A percentile compares a stretch with the other conserved stretches of the same genome.
Evolutionary conservation across 306 rosid genomes (phyloP).

Genomic region (Quillaja saponaria): DNA sequence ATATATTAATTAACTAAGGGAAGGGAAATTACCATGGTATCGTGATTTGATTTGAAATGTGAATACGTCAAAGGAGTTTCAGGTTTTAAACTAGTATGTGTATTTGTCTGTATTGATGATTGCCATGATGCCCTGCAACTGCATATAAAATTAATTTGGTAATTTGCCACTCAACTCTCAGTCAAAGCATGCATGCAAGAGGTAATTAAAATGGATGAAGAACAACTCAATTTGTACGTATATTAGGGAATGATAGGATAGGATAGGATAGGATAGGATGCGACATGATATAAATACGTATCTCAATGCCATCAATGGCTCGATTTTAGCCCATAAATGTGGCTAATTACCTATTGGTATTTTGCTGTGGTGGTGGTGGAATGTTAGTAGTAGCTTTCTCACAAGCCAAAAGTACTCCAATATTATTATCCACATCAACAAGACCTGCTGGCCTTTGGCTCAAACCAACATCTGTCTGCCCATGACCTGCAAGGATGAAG

Average conservation of each 20-base stretch:
- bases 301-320: too few species aligned
- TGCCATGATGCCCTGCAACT: conserved; percentile 61
- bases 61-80: conserved; percentile 34
- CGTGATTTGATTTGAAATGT: conserved; percentile 36
- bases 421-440: conserved; percentile 34
- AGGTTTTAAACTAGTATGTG: conserved; percentile 30
- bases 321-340: too few species aligned
- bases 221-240: too few species aligned
- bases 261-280: too few species aligned
- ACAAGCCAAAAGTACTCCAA: conserved; percentile 32
- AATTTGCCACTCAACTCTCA: too few species aligned
- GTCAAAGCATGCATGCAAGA: too few species aligned
- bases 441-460: conserved; percentile 39
- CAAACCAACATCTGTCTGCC: conserved; percentile 43
- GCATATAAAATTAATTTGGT: conserved; percentile 30
- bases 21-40: conserved; percentile 14
- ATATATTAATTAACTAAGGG: not conserved
- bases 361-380: conserved; percentile 28
- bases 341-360: conserved; percentile 36
- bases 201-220: too few species aligned
- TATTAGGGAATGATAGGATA: too few species aligned
- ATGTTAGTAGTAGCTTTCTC: conserved; percentile 17
- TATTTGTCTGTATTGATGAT: conserved; percentile 46
- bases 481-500: conserved; percentile 65
- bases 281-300: too few species aligned